A percentile compares a stretch with the other conserved stretches of the same genome.
Evolutionary conservation across 2,329 filamentous ascomycete species (phyloP).

Genomic region (Botrytis squamosa): DNA sequence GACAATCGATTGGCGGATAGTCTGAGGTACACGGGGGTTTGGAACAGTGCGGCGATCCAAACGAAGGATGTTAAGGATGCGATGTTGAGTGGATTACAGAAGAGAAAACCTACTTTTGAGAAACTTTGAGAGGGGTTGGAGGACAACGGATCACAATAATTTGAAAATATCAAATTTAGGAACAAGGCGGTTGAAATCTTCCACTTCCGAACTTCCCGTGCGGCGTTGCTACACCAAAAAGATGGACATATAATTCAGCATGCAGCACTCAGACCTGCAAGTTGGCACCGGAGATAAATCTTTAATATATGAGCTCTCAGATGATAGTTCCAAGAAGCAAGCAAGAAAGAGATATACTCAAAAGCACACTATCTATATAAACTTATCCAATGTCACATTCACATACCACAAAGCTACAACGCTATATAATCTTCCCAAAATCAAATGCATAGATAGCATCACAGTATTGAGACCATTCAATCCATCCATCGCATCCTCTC

Average conservation of each 20-base stretch:
- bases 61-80: conserved; percentile 73
- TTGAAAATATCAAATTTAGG: neutral
- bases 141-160: neutral
- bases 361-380: neutral
- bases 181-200: neutral
- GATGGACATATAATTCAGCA: neutral
- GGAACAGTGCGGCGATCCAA: conserved; percentile 84
- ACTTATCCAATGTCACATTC: neutral
- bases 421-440: neutral
- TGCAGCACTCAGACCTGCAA: neutral
- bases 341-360: neutral
- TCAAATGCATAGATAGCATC: neutral
- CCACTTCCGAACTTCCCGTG: too few relatives aligned
- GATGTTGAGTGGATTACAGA: conserved; percentile 73
- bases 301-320: neutral
- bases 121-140: conserved; percentile 42
- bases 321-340: neutral
- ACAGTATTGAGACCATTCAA: neutral
- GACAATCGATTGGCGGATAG: conserved; percentile 77
- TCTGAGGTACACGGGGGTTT: conserved; percentile 78
- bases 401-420: neutral
- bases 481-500: too few relatives aligned
- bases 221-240: neutral
- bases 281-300: neutral
- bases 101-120: conserved; percentile 76